Evolutionary conservation across 2,329 filamentous ascomycete species (phyloP).

Genomic region (Bipolaris sorokiniana): DNA sequence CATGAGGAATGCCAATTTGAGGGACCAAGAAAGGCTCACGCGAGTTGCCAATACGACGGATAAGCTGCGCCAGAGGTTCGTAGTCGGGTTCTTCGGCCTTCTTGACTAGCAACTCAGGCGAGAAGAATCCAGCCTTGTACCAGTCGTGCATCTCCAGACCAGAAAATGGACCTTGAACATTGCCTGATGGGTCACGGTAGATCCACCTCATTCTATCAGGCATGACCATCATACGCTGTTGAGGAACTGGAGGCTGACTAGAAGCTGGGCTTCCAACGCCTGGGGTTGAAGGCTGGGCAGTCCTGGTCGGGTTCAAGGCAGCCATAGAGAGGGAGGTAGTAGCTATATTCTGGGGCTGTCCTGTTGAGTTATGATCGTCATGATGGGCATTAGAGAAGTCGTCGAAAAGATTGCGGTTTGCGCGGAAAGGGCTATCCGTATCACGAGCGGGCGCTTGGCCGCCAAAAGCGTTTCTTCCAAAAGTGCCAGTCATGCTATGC

Average conservation of each 20-base stretch:
- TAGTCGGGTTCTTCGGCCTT: constrained; percentile 94
- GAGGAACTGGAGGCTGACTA: constrained; percentile 70
- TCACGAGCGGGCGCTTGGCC: constrained; percentile 45
- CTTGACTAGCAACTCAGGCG: constrained; percentile 90
- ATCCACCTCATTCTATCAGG: constrained; percentile 99
- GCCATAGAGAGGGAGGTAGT: constrained; percentile 44
- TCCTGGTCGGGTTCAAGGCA: constrained; percentile 42
- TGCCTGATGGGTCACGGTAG: constrained; percentile 91
- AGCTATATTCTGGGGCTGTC: constrained; percentile 29
- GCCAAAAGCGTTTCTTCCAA: constrained; percentile 67
- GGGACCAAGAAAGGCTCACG: constrained; percentile 96
- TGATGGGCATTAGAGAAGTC: constrained; percentile 43
- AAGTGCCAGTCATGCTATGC: constrained; percentile 65
- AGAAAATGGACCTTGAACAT: constrained; percentile 92
- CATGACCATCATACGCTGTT: constrained; percentile 95
- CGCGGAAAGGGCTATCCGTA: constrained; percentile 50
- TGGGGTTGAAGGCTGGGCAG: constrained; percentile 43
- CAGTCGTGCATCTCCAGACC: constrained; percentile 99
- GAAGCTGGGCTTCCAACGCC: constrained; percentile 60
- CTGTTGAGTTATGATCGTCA: constrained; percentile 35
- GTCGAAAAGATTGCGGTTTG: constrained; percentile 48
- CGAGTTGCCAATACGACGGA: constrained; percentile 94
- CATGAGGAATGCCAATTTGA: constrained; percentile 93
- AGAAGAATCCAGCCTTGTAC: constrained; percentile 99
- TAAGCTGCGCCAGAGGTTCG: constrained; percentile 91